A percentile compares a stretch with the other conserved stretches of the same genome.
phyloP scores from a whole-genome alignment of 2,329 filamentous ascomycete species.

The Penicillium sp. region DNA sequence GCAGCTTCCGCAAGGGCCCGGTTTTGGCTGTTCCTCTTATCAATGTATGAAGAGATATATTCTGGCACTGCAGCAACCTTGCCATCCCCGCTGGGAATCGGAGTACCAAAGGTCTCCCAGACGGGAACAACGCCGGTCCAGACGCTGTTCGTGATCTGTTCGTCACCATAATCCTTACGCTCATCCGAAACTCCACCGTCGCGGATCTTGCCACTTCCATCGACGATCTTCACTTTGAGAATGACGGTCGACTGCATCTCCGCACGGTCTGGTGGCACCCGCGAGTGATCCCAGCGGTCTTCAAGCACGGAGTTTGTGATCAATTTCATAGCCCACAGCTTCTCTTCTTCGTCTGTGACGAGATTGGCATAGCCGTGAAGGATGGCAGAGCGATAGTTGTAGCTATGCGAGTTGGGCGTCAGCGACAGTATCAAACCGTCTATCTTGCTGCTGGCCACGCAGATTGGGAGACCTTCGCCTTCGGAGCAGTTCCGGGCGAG shows the following conservation, averaged over 20 bases:
- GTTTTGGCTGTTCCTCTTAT: slow-evolving; percentile 49
- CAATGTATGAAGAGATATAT: slow-evolving; percentile 60
- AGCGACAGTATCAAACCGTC: slow-evolving; percentile 80
- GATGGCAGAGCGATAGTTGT: slow-evolving; percentile 81
- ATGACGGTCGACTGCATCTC: slow-evolving; percentile 77
- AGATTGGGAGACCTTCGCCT: slow-evolving; percentile 65
- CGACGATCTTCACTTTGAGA: slow-evolving; percentile 66
- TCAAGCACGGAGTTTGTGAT: slow-evolving; percentile 75
- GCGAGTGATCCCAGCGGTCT: slow-evolving; percentile 67
- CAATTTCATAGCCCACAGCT: slow-evolving; percentile 73
- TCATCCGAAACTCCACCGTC: slow-evolving; percentile 65
- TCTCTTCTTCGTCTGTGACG: slow-evolving; percentile 69
- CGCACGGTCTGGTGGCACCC: slow-evolving; percentile 68
- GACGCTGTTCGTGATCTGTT: slow-evolving; percentile 51
- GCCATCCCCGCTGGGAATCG: slow-evolving; percentile 63
- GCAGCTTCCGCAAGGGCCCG: slow-evolving; percentile 44
- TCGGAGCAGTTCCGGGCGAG: slow-evolving; percentile 50
- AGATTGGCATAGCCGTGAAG: slow-evolving; percentile 72
- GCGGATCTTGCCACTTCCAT: slow-evolving; percentile 75
- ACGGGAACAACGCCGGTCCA: slow-evolving; percentile 68
- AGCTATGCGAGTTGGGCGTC: slow-evolving; percentile 78
- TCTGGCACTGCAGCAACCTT: slow-evolving; percentile 59
- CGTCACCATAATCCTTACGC: slow-evolving; percentile 53
- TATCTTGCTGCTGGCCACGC: slow-evolving; percentile 70
- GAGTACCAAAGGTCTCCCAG: slow-evolving; percentile 63